Evolutionary conservation across 1,284 basidiomycete species (phyloP).

Genomic region (Fistulinella staudtii): DNA sequence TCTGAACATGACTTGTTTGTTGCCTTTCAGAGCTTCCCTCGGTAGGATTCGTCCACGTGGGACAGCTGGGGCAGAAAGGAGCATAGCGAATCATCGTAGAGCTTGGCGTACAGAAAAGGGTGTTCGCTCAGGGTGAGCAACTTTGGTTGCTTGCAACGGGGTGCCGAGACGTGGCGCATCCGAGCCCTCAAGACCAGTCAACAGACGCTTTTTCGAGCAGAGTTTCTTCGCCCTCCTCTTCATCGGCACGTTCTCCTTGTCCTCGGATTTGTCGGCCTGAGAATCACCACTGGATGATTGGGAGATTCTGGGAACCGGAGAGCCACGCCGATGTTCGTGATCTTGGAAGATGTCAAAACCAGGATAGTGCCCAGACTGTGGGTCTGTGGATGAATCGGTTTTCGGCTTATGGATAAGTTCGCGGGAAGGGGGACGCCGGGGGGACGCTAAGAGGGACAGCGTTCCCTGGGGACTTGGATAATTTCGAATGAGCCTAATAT

Average conservation of each 20-base stretch:
- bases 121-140: constrained; percentile 9
- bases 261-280: constrained; percentile 27
- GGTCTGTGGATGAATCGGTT: constrained; percentile 44
- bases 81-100: constrained; percentile 16
- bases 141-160: constrained; percentile 10
- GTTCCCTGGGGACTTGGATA: constrained; percentile 7
- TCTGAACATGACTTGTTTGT: too few species aligned
- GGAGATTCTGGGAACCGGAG: neutral
- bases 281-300: constrained; percentile 11
- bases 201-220: constrained; percentile 24
- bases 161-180: constrained; percentile 17
- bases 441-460: constrained; percentile 14
- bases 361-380: constrained; percentile 65
- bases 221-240: constrained; percentile 41
- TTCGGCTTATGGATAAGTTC: constrained; percentile 30
- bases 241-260: constrained; percentile 57
- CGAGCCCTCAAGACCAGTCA: constrained; percentile 11
- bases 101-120: constrained; percentile 18
- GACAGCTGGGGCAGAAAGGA: neutral
- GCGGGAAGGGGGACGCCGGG: constrained; percentile 18
- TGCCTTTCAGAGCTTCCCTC: neutral
- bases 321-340: constrained; percentile 34
- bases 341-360: constrained; percentile 66
- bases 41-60: neutral
- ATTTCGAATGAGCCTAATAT: constrained; percentile 14